A percentile compares a stretch with the other conserved stretches of the same genome.
phyloP scores from a whole-genome alignment of 164 flowering plant genomes.

The grape (Vitis vinifera) region DNA sequence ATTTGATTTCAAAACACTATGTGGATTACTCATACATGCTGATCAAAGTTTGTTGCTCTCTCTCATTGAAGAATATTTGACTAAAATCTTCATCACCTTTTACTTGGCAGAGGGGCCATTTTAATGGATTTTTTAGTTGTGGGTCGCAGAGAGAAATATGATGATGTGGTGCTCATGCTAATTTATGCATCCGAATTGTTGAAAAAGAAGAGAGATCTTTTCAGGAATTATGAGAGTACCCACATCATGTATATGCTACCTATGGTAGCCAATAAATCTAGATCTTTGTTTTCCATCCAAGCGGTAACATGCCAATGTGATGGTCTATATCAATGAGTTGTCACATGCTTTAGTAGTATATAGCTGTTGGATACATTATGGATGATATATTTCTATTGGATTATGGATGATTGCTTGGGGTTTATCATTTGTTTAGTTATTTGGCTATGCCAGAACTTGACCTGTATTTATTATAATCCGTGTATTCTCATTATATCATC shows the following conservation, averaged over 20 bases:
- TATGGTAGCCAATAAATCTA: background rate
- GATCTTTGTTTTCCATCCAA: background rate
- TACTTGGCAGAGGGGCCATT: no score
- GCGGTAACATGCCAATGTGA: background rate
- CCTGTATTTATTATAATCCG: no score
- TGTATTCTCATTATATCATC: no score
- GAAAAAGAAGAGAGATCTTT: background rate
- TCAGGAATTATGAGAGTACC: background rate
- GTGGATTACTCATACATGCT: no score
- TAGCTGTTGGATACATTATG: background rate
- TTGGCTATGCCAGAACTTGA: background rate
- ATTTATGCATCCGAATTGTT: background rate
- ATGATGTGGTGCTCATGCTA: no score
- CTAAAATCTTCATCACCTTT: no score
- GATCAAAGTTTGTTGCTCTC: no score
- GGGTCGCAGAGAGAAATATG: no score
- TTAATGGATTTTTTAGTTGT: no score
- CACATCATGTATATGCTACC: background rate
- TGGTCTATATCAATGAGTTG: background rate
- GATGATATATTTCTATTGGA: background rate
- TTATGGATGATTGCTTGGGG: background rate
- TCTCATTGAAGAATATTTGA: no score
- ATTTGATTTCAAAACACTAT: no score
- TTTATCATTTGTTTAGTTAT: background rate
- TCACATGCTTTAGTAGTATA: no score